Conservation (phyloP, 441 rosid genomes). For the Gossypium davidsonii region DNA sequence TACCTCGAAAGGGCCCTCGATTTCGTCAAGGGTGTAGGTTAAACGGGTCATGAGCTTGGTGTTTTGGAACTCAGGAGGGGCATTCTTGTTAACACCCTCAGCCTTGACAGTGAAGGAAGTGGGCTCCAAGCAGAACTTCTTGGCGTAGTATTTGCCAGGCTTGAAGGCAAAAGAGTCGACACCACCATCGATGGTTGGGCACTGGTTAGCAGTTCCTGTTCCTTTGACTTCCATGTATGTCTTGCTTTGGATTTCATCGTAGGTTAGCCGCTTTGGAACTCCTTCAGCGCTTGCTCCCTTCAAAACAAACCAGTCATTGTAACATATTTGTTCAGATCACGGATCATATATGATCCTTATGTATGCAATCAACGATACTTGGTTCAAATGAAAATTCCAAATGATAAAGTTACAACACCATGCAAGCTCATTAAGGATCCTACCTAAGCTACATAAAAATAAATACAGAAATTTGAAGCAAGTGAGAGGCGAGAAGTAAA, state of each 20-base stretch:
- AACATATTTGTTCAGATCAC: too few relatives aligned
- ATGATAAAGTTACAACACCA: too few relatives aligned
- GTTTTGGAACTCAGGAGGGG: conserved; percentile 69
- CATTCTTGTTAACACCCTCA: conserved; percentile 54
- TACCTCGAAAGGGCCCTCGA: conserved; percentile 88
- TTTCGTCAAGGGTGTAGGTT: conserved; percentile 88
- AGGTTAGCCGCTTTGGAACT: conserved; percentile 73
- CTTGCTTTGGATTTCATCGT: conserved; percentile 75
- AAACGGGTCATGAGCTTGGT: conserved; percentile 91
- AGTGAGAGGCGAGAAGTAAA: neutral
- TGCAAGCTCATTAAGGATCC: too few relatives aligned
- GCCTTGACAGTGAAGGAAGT: conserved; percentile 90
- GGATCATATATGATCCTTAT: too few relatives aligned
- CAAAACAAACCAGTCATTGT: neutral
- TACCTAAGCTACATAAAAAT: too few relatives aligned
- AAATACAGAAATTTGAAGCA: neutral
- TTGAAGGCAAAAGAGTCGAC: conserved; percentile 55
- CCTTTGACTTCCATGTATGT: conserved; percentile 88
- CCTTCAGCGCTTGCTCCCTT: conserved; percentile 83
- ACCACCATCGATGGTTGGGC: conserved; percentile 77
- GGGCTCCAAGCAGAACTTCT: conserved; percentile 73
- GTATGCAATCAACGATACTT: too few relatives aligned
- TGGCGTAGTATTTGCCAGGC: conserved; percentile 69
- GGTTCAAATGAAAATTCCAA: too few relatives aligned
- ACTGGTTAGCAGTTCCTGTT: conserved; percentile 81